A percentile compares a stretch with the other conserved stretches of the same genome.
Evolutionary conservation across 768 basidiomycete species (phyloP).

Genomic region (Gymnopilus junonius): DNA sequence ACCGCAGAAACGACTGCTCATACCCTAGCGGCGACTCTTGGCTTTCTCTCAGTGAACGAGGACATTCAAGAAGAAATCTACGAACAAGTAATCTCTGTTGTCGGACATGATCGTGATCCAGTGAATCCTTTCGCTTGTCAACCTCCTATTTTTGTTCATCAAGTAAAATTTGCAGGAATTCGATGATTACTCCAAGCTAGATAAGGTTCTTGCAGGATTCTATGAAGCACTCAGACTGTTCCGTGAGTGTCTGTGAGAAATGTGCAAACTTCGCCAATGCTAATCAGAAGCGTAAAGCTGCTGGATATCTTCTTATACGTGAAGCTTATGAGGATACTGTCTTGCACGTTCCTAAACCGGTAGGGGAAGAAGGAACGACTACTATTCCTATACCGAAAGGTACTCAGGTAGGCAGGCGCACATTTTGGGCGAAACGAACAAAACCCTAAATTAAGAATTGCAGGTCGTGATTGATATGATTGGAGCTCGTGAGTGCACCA

Average conservation of each 20-base stretch:
- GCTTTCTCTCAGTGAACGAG: slow-evolving; percentile 46
- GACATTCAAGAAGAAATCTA: slow-evolving; percentile 53
- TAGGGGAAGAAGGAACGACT: slow-evolving; percentile 41
- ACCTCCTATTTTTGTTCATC: background rate
- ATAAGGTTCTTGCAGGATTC: slow-evolving; percentile 47
- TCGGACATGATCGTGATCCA: slow-evolving; percentile 31
- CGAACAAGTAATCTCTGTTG: slow-evolving; percentile 45
- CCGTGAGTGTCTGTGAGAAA: slow-evolving; percentile 35
- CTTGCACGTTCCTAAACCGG: slow-evolving; percentile 43
- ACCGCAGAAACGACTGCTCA: slow-evolving; percentile 58
- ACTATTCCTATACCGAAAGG: slow-evolving; percentile 45
- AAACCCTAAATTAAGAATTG: background rate
- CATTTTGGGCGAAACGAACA: no score
- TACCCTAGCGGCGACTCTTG: slow-evolving; percentile 50
- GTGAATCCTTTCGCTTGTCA: slow-evolving; percentile 5
- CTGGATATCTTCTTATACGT: slow-evolving; percentile 44
- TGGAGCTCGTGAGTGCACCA: slow-evolving; percentile 47
- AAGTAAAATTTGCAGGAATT: slow-evolving; percentile 28
- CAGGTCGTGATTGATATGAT: slow-evolving; percentile 51
- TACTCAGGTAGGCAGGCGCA: slow-evolving; percentile 28
- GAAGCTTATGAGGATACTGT: slow-evolving; percentile 48
- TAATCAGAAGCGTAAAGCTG: slow-evolving; percentile 31
- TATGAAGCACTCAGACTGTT: slow-evolving; percentile 49
- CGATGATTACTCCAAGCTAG: slow-evolving; percentile 44
- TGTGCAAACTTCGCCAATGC: background rate